phyloP scores from a whole-genome alignment of 805 yeast species.

The Cephaloascus albidus region DNA sequence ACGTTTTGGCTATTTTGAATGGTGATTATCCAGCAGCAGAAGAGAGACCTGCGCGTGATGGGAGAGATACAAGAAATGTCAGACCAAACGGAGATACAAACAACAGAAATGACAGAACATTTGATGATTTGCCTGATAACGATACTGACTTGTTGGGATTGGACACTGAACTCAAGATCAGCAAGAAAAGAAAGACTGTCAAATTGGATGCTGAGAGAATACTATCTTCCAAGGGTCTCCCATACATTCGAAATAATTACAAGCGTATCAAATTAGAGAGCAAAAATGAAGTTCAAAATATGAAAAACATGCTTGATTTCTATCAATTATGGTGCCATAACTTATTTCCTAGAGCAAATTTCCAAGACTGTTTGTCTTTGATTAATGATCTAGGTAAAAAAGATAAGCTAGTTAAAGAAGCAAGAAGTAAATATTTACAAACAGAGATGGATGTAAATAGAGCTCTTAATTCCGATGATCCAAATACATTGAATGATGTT shows the following conservation, averaged over 20 bases:
- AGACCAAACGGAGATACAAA: too few species aligned
- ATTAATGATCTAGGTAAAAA: slow-evolving; percentile 38
- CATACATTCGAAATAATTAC: slow-evolving; percentile 29
- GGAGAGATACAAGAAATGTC: too few species aligned
- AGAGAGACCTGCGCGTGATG: too few species aligned
- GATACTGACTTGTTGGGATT: slow-evolving; percentile 1
- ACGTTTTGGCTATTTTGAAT: too few species aligned
- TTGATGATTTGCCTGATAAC: too few species aligned
- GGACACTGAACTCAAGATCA: neutral
- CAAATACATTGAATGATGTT: too few species aligned
- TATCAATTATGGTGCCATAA: slow-evolving; percentile 74
- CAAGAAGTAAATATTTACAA: slow-evolving; percentile 16
- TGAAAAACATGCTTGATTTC: slow-evolving; percentile 37
- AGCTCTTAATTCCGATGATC: too few species aligned
- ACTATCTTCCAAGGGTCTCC: slow-evolving; percentile 47
- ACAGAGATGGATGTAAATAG: slow-evolving; percentile 9
- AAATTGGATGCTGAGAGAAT: slow-evolving; percentile 45
- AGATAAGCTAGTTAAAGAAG: slow-evolving; percentile 20
- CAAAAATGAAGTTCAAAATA: slow-evolving; percentile 35
- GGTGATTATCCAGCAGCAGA: too few species aligned
- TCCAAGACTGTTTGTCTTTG: slow-evolving; percentile 55
- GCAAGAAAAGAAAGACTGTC: slow-evolving; percentile 18
- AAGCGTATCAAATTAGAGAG: slow-evolving; percentile 21
- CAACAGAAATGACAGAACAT: too few species aligned
- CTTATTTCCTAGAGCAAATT: slow-evolving; percentile 73